phyloP scores from a whole-genome alignment of 108 stramenopile species.

The Stephanodiscus minutulus region DNA sequence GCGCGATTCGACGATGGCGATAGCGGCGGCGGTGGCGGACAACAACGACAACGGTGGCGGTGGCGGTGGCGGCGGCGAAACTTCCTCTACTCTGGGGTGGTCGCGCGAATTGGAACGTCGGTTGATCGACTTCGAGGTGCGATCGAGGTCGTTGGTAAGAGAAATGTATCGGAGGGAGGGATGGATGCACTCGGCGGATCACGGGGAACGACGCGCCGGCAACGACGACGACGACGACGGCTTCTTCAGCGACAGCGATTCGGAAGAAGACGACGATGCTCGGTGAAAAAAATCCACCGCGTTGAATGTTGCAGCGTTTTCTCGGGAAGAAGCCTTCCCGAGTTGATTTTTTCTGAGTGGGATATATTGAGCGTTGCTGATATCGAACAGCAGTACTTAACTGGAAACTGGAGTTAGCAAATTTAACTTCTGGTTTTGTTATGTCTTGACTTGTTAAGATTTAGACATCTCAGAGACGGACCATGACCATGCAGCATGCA shows the following conservation, averaged over 20 bases:
- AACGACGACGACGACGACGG: slow-evolving; percentile 49
- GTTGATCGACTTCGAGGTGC: slow-evolving; percentile 46
- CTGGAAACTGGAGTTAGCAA: too few species aligned
- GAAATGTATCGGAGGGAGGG: slow-evolving; percentile 41
- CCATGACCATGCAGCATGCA: too few species aligned
- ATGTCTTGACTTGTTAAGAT: too few species aligned
- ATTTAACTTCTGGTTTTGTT: too few species aligned
- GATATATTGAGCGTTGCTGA: too few species aligned
- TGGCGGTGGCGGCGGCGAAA: neutral
- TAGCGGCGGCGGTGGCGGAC: slow-evolving; percentile 16
- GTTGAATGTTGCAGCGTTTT: too few species aligned
- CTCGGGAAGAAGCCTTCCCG: too few species aligned
- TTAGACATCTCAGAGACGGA: too few species aligned
- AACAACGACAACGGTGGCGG: slow-evolving; percentile 28
- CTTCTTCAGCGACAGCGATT: slow-evolving; percentile 37
- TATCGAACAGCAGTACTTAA: too few species aligned
- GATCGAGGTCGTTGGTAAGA: slow-evolving; percentile 36
- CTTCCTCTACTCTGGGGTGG: slow-evolving; percentile 33
- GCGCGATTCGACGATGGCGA: too few species aligned
- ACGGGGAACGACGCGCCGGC: slow-evolving; percentile 13
- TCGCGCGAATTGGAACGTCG: slow-evolving; percentile 53
- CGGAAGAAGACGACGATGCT: neutral
- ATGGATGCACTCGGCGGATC: slow-evolving; percentile 46
- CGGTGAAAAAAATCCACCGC: neutral
- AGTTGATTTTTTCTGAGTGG: too few species aligned